Evolutionary conservation across 108 stramenopile genomes (phyloP).

Genomic region (Epithemia pelagica): DNA sequence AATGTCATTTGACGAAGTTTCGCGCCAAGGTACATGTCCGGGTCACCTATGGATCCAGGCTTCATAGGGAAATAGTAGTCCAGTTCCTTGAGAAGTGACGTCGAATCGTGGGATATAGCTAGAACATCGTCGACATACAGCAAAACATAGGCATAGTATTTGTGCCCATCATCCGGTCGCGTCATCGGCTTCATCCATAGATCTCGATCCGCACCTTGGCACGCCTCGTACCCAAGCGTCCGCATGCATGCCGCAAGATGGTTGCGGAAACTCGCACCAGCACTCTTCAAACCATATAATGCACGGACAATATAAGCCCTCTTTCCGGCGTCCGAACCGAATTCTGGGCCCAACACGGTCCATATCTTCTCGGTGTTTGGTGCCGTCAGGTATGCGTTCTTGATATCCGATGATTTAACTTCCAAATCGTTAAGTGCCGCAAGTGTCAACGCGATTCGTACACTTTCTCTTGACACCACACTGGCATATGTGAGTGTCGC

Average conservation of each 20-base stretch:
- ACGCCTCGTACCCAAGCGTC: not conserved
- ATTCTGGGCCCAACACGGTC: slow-evolving; percentile 22
- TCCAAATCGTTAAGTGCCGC: slow-evolving; percentile 32
- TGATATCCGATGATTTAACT: slow-evolving; percentile 12
- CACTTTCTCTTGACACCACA: slow-evolving; percentile 12
- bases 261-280: slow-evolving; percentile 1
- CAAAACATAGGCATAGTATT: slow-evolving; percentile 26
- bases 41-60: slow-evolving; percentile 6
- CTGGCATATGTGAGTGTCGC: slow-evolving; percentile 12
- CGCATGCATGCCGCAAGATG: not conserved
- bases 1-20: slow-evolving; percentile 1
- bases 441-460: slow-evolving; percentile 30
- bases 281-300: slow-evolving; percentile 24
- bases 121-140: slow-evolving; percentile 23
- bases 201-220: slow-evolving; percentile 1
- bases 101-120: no score
- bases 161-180: slow-evolving; percentile 6
- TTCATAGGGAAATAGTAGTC: not conserved
- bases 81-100: no score
- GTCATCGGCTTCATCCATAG: not conserved
- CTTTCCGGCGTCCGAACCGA: slow-evolving; percentile 7
- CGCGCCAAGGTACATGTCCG: slow-evolving; percentile 23
- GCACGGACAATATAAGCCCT: slow-evolving; percentile 14
- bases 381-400: slow-evolving; percentile 31
- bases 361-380: slow-evolving; percentile 19